Base-by-base conservation (phyloP, 495 filamentous ascomycete species). In the Chaetomium tenue region DNA sequence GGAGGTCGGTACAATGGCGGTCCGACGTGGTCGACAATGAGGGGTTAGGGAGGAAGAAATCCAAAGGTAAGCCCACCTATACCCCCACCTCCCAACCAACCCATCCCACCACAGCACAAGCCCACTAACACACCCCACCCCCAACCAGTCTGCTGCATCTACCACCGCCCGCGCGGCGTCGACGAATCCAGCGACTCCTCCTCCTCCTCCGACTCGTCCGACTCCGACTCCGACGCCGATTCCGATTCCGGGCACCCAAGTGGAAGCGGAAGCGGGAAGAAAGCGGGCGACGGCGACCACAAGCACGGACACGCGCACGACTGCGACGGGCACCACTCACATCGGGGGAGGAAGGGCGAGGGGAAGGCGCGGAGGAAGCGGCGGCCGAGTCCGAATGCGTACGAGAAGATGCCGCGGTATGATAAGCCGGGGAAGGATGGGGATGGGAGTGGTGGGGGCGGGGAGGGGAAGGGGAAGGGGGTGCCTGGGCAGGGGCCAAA, bases 1-100 rank as follows among this genome's bases (percentile, higher is more conserved):
- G 74, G 30, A 78, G 85, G 42, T 82, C 84, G 40, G 93, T 98
- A 53, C 84, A 88, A 77, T 99, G 94, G 94, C 91, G 90, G 11
- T 90, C 91, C 68, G 91, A 93, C 74, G 93, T 97, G 7, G 79
- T 99, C 8, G 92, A 99, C 78, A 99, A 99, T 70, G 94, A 99
- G 75, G 93, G 93, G 5, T 83, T 98, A 76, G 92, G 92, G 6
- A 89, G 88, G 76, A 99, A 98, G 79, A 90, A 84, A 50, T 93
- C 89, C 0, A 99, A 99, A 88, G 92, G 93, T 92, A 25, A 23
- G 7, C 16, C 16, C 0, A 3, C 40, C 16, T 18, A 44, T n/a
- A n/a, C n/a, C n/a, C 40, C 40, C 13, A 44, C 13, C 33, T 16
- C 12, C 28, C 28, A 6, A 6, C 28, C 28, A 3, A 30, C 28